A percentile compares a stretch with the other conserved stretches of the same genome.
Conservation (phyloP, 805 yeast species). For the Candida coleopterorum region DNA sequence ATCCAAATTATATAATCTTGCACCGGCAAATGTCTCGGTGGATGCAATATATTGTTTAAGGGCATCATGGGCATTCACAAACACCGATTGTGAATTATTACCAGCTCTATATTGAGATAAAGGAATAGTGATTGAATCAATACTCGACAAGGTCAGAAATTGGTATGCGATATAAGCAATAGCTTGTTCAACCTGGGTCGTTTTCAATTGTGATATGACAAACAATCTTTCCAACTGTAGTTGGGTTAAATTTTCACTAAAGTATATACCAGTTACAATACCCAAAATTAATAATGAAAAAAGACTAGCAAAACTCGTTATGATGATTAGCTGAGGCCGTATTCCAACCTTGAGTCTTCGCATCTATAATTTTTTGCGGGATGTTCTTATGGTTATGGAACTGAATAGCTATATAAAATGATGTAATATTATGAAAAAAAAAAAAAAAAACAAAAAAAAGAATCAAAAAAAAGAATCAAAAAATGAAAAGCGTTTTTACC, state of each 20-base stretch:
- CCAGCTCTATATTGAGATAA: conserved; percentile 67
- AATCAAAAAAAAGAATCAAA: too few relatives aligned
- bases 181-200: conserved; percentile 72
- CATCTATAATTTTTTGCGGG: too few relatives aligned
- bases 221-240: conserved; percentile 66
- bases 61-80: conserved; percentile 38
- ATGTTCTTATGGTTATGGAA: too few relatives aligned
- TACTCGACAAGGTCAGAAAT: conserved; percentile 56
- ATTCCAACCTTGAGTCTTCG: conserved; percentile 54
- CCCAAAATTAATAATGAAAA: conserved; percentile 70
- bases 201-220: conserved; percentile 76
- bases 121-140: conserved; percentile 57
- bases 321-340: conserved; percentile 66
- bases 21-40: conserved; percentile 58
- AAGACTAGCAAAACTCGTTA: conserved; percentile 66
- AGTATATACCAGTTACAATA: conserved; percentile 68
- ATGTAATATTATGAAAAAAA: too few relatives aligned
- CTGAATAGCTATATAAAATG: too few relatives aligned
- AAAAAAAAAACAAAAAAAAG: too few relatives aligned
- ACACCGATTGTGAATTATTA: conserved; percentile 47
- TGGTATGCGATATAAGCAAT: conserved; percentile 63
- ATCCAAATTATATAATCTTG: conserved; percentile 61
- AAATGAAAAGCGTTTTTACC: too few relatives aligned
- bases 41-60: conserved; percentile 61
- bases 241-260: conserved; percentile 54